Conservation (phyloP, 306 rosid species). For the Acacia acuminata region DNA sequence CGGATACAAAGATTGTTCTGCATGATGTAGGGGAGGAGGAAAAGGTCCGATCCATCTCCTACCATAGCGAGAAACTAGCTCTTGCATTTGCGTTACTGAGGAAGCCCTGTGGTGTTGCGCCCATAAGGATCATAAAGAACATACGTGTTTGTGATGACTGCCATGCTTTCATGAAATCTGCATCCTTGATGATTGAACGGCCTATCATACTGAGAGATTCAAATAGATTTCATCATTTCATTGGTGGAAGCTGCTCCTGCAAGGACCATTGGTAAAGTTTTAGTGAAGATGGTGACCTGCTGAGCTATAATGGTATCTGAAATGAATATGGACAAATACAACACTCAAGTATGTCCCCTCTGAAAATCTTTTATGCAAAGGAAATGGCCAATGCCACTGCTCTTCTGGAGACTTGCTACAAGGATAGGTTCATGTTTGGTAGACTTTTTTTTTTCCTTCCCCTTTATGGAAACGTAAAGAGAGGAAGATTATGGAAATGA, state of each 20-base stretch:
- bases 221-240: conserved; percentile 53
- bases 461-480: neutral
- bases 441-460: neutral
- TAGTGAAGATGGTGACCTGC: conserved; percentile 5
- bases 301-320: conserved; percentile 15
- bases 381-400: neutral
- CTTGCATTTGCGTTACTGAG: conserved; percentile 48
- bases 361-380: neutral
- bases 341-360: neutral
- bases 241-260: conserved; percentile 52
- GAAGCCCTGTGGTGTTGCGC: conserved; percentile 42
- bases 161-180: conserved; percentile 52
- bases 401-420: neutral
- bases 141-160: conserved; percentile 55
- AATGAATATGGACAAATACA: conserved; percentile 10
- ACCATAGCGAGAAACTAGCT: conserved; percentile 60
- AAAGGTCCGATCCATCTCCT: conserved; percentile 50
- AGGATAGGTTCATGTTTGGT: conserved; percentile 7
- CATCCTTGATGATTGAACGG: conserved; percentile 33
- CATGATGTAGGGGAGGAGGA: conserved; percentile 57
- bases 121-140: conserved; percentile 54
- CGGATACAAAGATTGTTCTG: conserved; percentile 44
- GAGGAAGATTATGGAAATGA: neutral
- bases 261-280: conserved; percentile 50
- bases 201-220: conserved; percentile 54